phyloP scores from a whole-genome alignment of 164 flowering plant species.

The Buxus sempervirens region DNA sequence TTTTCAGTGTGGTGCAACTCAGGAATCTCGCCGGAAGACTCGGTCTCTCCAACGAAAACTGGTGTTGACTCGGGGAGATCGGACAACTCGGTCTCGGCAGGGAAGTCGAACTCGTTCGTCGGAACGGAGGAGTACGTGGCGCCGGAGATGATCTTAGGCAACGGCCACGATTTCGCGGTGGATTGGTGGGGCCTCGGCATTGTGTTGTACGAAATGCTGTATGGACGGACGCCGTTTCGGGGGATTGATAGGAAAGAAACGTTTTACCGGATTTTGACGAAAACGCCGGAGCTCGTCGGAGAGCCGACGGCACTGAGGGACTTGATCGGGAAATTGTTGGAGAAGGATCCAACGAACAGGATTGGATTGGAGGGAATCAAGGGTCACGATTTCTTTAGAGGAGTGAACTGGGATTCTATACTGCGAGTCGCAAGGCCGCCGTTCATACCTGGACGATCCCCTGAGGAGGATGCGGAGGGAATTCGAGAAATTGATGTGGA shows the following conservation, averaged over 20 bases:
- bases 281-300: constrained; percentile 56
- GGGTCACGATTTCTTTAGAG: constrained; percentile 64
- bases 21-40: constrained; percentile 32
- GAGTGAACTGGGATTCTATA: constrained; percentile 56
- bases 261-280: constrained; percentile 53
- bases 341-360: constrained; percentile 61
- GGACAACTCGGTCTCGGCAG: constrained; percentile 23
- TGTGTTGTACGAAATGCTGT: constrained; percentile 86
- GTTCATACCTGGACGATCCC: constrained; percentile 40
- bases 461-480: constrained; percentile 25
- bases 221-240: constrained; percentile 78
- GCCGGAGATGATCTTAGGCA: constrained; percentile 72
- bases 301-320: constrained; percentile 70
- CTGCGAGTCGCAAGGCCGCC: constrained; percentile 61
- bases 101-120: constrained; percentile 81
- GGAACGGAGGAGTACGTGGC: constrained; percentile 98
- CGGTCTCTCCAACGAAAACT: constrained; percentile 6
- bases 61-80: constrained; percentile 3
- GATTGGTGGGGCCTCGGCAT: constrained; percentile 96
- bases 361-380: constrained; percentile 54
- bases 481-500: constrained; percentile 53
- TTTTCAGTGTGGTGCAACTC: constrained; percentile 22
- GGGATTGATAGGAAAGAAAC: constrained; percentile 76
- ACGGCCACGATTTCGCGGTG: constrained; percentile 78
- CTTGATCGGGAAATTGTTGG: constrained; percentile 57